Evolutionary conservation across 345 rosid genomes (phyloP).

Genomic region (Camelina neglecta): DNA sequence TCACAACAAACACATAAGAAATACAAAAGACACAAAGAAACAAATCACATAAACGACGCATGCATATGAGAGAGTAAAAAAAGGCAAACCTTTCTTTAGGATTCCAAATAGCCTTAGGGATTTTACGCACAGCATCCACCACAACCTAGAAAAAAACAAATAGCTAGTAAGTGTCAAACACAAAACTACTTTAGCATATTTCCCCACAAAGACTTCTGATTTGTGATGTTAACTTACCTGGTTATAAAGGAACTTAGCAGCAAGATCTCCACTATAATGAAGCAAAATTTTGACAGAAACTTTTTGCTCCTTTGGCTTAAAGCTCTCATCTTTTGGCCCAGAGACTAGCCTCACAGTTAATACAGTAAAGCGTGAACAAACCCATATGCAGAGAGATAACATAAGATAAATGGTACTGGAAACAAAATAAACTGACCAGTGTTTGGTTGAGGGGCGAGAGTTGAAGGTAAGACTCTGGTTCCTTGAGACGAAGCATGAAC

Average conservation of each 20-base stretch:
- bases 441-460: constrained; percentile 39
- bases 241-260: constrained; percentile 75
- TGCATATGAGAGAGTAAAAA: neutral
- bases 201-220: neutral
- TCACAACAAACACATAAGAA: neutral
- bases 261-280: constrained; percentile 71
- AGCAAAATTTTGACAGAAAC: constrained; percentile 67
- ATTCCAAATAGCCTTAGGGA: constrained; percentile 89
- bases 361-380: constrained; percentile 23
- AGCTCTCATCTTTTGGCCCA: constrained; percentile 46
- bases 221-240: constrained; percentile 49
- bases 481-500: constrained; percentile 43
- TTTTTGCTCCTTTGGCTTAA: constrained; percentile 51
- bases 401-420: neutral
- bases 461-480: constrained; percentile 45
- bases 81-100: constrained; percentile 79
- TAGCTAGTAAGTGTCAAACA: constrained; percentile 18
- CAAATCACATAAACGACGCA: constrained; percentile 9
- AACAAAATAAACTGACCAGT: constrained; percentile 50
- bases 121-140: constrained; percentile 70
- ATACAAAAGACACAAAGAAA: constrained; percentile 8
- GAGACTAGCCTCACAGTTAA: constrained; percentile 11
- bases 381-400: neutral
- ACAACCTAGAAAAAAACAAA: constrained; percentile 51
- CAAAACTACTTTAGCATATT: constrained; percentile 13